phyloP scores from a whole-genome alignment of 371 early-diverging fungal genomes.

The Actinomortierella ambigua region DNA sequence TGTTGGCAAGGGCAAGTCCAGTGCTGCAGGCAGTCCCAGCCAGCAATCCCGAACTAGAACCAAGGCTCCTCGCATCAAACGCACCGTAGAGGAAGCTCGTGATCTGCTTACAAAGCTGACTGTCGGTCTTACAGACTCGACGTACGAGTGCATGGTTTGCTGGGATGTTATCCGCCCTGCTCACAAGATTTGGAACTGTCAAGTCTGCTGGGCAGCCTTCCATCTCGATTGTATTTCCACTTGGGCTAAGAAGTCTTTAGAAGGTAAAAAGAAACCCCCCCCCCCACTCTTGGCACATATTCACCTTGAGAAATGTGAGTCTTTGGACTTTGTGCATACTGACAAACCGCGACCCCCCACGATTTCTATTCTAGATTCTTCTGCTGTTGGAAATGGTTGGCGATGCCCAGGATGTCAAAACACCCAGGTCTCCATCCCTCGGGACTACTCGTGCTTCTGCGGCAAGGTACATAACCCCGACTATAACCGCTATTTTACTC shows the following conservation, averaged over 20 bases:
- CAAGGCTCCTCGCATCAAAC: conserved; percentile 12
- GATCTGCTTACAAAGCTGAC: conserved; percentile 68
- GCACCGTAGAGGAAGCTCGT: conserved; percentile 39
- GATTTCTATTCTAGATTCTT: conserved; percentile 25
- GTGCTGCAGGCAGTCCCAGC: conserved; percentile 4
- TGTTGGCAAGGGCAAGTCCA: background rate
- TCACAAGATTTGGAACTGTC: conserved; percentile 84
- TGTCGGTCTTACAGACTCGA: conserved; percentile 63
- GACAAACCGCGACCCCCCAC: too few relatives aligned
- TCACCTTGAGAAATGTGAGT: conserved; percentile 26
- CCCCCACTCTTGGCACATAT: background rate
- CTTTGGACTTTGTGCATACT: conserved; percentile 41
- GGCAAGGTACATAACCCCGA: conserved; percentile 79
- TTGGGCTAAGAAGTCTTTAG: conserved; percentile 73
- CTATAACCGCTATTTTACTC: conserved; percentile 64
- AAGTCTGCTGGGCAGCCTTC: conserved; percentile 88
- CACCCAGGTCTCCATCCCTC: conserved; percentile 65
- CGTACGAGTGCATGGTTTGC: conserved; percentile 96
- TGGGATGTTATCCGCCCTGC: conserved; percentile 78
- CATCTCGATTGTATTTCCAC: conserved; percentile 81
- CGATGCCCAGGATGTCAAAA: conserved; percentile 95
- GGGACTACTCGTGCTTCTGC: conserved; percentile 87
- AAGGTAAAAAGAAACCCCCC: conserved; percentile 49
- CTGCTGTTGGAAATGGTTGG: conserved; percentile 58
- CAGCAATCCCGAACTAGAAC: conserved; percentile 1